Conservation (phyloP, 257 asterid species). For the Coffea canephora region DNA sequence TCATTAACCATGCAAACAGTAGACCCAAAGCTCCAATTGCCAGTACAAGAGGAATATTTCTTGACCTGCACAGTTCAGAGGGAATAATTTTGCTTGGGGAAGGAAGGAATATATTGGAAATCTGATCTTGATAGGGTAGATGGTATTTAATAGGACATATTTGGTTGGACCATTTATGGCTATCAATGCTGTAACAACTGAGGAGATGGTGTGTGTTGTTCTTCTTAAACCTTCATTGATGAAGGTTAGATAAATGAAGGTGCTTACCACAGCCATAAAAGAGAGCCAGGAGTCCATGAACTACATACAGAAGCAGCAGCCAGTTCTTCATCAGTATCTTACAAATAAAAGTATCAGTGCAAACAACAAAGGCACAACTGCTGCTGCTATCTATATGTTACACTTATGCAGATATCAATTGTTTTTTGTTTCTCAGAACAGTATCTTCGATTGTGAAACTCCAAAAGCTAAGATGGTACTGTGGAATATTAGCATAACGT, state of each 20-base stretch:
- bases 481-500: no score
- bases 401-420: no score
- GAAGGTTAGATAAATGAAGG: conserved; percentile 64
- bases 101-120: background rate
- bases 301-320: conserved; percentile 25
- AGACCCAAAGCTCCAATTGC: conserved; percentile 67
- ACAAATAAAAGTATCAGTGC: background rate
- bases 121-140: background rate
- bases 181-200: conserved; percentile 77
- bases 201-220: conserved; percentile 69
- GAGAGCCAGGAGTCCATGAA: conserved; percentile 95
- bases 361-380: background rate
- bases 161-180: conserved; percentile 82
- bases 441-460: no score
- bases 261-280: conserved; percentile 86
- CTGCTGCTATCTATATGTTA: background rate
- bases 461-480: no score
- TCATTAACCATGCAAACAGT: conserved; percentile 60
- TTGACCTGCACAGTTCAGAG: conserved; percentile 46
- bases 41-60: conserved; percentile 52
- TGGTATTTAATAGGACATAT: conserved; percentile 26
- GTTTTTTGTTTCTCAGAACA: no score
- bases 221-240: conserved; percentile 65
- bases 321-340: background rate
- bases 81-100: background rate